Conservation (phyloP, 1,284 basidiomycete genomes). For the Apiotrichum laibachii region DNA sequence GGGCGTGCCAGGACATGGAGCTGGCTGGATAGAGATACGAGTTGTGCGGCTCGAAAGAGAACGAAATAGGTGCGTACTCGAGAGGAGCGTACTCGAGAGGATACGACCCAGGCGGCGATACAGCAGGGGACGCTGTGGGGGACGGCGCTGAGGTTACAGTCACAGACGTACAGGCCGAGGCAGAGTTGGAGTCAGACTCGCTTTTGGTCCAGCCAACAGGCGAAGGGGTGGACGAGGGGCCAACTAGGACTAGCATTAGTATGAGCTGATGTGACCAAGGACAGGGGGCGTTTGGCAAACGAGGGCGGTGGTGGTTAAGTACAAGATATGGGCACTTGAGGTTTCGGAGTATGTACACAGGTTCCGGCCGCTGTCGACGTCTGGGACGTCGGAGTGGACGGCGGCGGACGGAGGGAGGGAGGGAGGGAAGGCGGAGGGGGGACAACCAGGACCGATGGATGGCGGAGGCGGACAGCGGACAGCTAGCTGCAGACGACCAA, state of each 20-base stretch:
- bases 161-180: background rate
- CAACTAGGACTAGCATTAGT: background rate
- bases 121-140: background rate
- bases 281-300: background rate
- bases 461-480: background rate
- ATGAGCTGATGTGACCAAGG: background rate
- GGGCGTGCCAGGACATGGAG: slow-evolving; percentile 14
- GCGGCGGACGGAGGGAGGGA: no score
- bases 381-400: no score
- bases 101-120: background rate
- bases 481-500: no score
- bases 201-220: background rate
- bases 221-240: background rate
- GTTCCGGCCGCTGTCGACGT: no score
- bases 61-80: no score
- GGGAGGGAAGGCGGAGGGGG: background rate
- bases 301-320: background rate
- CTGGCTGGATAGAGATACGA: background rate
- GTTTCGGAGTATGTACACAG: no score
- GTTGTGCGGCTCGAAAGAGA: background rate
- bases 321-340: no score
- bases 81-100: background rate
- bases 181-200: background rate
- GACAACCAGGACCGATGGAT: background rate
- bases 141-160: background rate